Conservation (phyloP, 1,284 basidiomycete species). For the Sporisorium scitamineum region DNA sequence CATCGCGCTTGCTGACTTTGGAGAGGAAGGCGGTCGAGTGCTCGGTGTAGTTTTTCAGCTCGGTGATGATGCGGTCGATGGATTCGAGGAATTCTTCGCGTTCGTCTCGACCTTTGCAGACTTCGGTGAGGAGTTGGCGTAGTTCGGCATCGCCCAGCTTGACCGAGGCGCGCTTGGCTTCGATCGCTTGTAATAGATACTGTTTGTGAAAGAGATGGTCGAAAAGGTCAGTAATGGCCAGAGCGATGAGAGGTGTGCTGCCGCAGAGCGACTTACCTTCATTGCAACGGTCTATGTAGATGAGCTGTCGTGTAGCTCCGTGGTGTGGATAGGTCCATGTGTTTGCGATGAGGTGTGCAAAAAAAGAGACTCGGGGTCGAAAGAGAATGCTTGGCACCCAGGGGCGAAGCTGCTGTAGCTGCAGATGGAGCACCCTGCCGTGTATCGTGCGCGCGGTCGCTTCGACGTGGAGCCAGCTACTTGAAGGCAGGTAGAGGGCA, state of each 20-base stretch:
- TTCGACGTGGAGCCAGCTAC: not conserved
- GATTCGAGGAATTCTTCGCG: constrained; percentile 66
- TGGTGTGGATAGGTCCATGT: constrained; percentile 3
- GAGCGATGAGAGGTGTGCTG: not conserved
- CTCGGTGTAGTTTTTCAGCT: constrained; percentile 67
- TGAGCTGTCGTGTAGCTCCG: constrained; percentile 27
- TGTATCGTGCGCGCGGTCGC: not conserved
- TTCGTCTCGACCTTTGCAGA: constrained; percentile 63
- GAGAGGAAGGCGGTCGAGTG: constrained; percentile 66
- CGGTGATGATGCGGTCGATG: constrained; percentile 66
- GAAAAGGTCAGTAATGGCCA: not conserved
- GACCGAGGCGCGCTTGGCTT: constrained; percentile 60
- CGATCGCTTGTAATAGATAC: constrained; percentile 68
- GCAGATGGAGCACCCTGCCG: not conserved
- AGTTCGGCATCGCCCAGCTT: constrained; percentile 62
- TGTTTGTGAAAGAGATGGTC: constrained; percentile 14
- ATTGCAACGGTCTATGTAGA: constrained; percentile 4
- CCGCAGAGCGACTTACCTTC: constrained; percentile 5
- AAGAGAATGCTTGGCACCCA: not conserved
- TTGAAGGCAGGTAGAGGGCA: too few relatives aligned
- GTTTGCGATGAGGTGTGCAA: not conserved
- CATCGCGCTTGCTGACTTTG: constrained; percentile 67
- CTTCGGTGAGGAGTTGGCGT: constrained; percentile 61
- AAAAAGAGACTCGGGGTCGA: too few relatives aligned
- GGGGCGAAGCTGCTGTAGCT: not conserved